Base-by-base conservation (phyloP, 1,139 yeast species). In the Zhuliangozyma blackwelliae region DNA sequence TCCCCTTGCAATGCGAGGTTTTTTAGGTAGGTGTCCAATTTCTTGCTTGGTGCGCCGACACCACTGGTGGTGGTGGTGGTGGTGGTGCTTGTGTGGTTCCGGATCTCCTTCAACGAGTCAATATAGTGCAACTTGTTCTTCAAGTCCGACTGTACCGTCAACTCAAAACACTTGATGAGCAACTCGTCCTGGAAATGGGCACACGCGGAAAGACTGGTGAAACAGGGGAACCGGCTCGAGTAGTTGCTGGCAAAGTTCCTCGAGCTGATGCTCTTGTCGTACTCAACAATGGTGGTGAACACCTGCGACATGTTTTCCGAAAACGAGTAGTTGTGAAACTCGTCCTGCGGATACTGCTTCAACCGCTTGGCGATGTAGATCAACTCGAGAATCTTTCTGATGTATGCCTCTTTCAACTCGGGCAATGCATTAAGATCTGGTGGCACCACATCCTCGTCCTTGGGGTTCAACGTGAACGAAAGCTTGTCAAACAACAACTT, bases 121-220 rank as follows among this genome's bases (percentile, higher is more conserved):
- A 83, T 79, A 49, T 88, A 89, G 33, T 69, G 61, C 6, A 88
- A 76, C 5, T 63, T 57, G 45, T 79, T 74, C 0, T 40, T 48
- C 0, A 76, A 72, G 53, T 89, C 96, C 7, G 77, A 59, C 1
- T 53, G 49, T 1, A 68, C 57, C 23, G 82, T 75, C 7, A 63
- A 60, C 33, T 80, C 81, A 56, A 79, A 90, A 39, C 88, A 76
- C 32, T 69, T 68, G 26, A 77, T 72, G 10, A 89, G 68, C 31
- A 75, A 60, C 35, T 77, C 78, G 47, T 85, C 94, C 32, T 71
- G 65, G 55, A 82, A 86, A 65, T 43, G 79, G 1, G 62, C 71
- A 27, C 75, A 69, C 1, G 75, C 68, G 27, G 92, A 87, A 19
- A 90, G 63, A 31, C 71, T 66, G 22, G 80, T 76, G 65, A 45